These are phyloP conservation scores for Quercus glauca DNA, from an alignment of 306 rosid species.

Conservation along the genomic window DNA sequence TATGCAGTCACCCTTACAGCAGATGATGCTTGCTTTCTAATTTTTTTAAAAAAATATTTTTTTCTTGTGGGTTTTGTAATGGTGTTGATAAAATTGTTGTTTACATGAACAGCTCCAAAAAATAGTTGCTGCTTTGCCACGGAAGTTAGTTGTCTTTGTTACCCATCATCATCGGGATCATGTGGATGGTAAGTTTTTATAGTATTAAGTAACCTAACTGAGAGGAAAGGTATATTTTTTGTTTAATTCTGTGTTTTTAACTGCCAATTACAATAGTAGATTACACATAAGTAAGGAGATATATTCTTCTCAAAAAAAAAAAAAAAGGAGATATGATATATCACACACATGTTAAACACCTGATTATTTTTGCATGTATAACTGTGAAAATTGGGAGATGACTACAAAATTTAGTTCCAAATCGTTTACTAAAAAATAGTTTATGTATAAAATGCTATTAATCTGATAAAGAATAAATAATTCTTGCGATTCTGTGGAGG, in stretches of 20 bases:
- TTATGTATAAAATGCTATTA: not conserved
- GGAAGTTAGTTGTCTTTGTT: constrained; percentile 70
- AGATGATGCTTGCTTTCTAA: not conserved
- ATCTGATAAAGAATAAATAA: not conserved
- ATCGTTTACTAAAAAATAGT: not conserved
- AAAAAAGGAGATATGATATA: too few relatives aligned
- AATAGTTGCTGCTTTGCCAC: constrained; percentile 69
- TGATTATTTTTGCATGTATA: not conserved
- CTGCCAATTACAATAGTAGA: not conserved
- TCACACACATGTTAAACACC: not conserved
- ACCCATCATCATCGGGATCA: constrained; percentile 90
- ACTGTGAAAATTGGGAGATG: not conserved
- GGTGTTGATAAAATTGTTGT: constrained; percentile 20
- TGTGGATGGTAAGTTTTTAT: constrained; percentile 65
- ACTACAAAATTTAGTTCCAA: not conserved
- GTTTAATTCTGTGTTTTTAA: constrained; percentile 2
- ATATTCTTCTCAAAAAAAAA: not conserved
- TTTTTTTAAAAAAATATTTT: not conserved
- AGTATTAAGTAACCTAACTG: not conserved
- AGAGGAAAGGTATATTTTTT: not conserved
- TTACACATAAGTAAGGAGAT: not conserved
- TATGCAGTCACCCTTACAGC: not conserved
- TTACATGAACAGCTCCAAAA: constrained; percentile 61
- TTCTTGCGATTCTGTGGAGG: not conserved
- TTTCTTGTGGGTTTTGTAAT: constrained; percentile 6